A percentile compares a stretch with the other conserved stretches of the same genome.
Conservation (phyloP, 2,329 filamentous ascomycete species). For the Helotiales sp. region DNA sequence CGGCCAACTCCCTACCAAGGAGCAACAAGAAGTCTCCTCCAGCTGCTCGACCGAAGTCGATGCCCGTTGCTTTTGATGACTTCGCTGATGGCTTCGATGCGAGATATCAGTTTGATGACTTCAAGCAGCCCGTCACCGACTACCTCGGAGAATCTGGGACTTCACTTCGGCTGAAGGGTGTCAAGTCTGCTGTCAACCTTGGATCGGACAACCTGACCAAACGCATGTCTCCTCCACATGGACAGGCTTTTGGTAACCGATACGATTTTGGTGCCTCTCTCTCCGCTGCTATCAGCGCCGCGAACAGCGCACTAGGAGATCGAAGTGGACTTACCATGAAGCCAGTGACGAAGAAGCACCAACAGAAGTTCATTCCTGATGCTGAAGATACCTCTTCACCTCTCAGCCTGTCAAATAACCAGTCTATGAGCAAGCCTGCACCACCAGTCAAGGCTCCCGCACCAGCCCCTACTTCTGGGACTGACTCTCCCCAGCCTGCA, state of each 20-base stretch:
- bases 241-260: conserved; percentile 82
- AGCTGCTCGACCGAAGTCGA: conserved; percentile 48
- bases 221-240: conserved; percentile 54
- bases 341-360: conserved; percentile 24
- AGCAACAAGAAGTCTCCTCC: conserved; percentile 59
- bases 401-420: conserved; percentile 19
- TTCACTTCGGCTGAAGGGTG: conserved; percentile 67
- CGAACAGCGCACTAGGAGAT: conserved; percentile 63
- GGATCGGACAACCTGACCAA: conserved; percentile 40
- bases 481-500: conserved; percentile 52
- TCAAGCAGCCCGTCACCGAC: conserved; percentile 60
- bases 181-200: conserved; percentile 60
- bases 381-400: conserved; percentile 24
- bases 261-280: conserved; percentile 97
- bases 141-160: conserved; percentile 62
- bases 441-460: conserved; percentile 28
- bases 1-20: conserved; percentile 60
- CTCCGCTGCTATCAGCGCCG: conserved; percentile 74
- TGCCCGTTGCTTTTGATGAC: conserved; percentile 63
- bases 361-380: conserved; percentile 20
- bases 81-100: conserved; percentile 60
- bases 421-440: conserved; percentile 19
- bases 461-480: conserved; percentile 32
- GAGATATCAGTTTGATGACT: conserved; percentile 47
- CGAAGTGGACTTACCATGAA: conserved; percentile 54